Percentiles rank a stretch among this genome's conserved stretches.
Evolutionary conservation across 2,329 filamentous ascomycete species (phyloP).

Genomic region (Elsinoe arachidis): DNA sequence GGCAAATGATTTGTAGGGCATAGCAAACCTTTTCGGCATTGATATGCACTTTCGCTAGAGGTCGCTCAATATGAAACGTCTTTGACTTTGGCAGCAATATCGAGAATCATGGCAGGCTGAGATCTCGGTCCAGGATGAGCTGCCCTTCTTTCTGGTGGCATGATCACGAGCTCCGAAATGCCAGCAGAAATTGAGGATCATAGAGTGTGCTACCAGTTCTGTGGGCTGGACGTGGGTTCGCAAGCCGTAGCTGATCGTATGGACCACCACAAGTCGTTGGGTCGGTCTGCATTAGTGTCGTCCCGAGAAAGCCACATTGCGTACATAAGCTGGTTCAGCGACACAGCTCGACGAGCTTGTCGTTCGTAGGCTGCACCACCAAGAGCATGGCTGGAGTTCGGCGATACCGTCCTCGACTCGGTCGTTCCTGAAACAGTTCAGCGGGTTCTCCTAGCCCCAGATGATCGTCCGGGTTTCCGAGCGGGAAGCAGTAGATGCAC

Average conservation of each 20-base stretch:
- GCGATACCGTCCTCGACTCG: neutral
- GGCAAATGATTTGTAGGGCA: neutral
- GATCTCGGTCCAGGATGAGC: neutral
- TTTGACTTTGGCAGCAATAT: neutral
- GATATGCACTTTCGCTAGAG: neutral
- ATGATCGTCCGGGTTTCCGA: slow-evolving; percentile 2
- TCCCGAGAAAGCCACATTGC: slow-evolving; percentile 2
- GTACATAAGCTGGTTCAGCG: neutral
- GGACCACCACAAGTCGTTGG: neutral
- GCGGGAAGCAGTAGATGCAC: slow-evolving; percentile 4
- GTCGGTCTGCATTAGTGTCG: neutral
- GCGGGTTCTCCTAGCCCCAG: neutral
- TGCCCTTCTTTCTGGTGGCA: neutral
- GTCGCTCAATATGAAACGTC: neutral
- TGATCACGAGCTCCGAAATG: neutral
- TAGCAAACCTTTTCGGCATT: neutral
- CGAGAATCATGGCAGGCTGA: neutral
- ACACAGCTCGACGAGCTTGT: neutral
- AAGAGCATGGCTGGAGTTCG: neutral
- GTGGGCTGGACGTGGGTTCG: neutral
- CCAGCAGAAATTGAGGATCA: neutral
- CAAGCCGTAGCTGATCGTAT: neutral
- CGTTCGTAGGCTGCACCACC: neutral
- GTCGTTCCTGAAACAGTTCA: slow-evolving; percentile 3
- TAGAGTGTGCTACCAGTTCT: neutral